Conservation (phyloP, 805 yeast species). For the Lipomyces orientalis region DNA sequence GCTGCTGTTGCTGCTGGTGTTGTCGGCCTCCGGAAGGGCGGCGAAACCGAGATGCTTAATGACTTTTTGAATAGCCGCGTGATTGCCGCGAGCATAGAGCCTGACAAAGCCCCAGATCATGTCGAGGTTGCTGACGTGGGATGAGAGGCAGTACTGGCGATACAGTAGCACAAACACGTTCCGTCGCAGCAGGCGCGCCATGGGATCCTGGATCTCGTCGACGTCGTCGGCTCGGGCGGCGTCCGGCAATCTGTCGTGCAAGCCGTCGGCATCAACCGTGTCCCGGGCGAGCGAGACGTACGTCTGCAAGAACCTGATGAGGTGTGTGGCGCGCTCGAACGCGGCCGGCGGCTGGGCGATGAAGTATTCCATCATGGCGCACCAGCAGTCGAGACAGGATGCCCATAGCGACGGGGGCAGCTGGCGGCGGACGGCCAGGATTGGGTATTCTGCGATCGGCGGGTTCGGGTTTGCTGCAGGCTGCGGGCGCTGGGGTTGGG, state of each 20-base stretch:
- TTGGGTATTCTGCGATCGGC: constrained; percentile 18
- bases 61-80: constrained; percentile 5
- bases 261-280: background rate
- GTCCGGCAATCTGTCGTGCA: no score
- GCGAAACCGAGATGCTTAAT: constrained; percentile 20
- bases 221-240: constrained; percentile 1
- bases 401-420: constrained; percentile 18
- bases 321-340: background rate
- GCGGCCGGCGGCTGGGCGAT: background rate
- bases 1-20: background rate
- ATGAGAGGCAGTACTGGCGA: constrained; percentile 19
- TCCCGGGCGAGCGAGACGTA: constrained; percentile 24
- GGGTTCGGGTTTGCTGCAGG: constrained; percentile 10
- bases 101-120: constrained; percentile 35
- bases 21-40: background rate
- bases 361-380: constrained; percentile 20
- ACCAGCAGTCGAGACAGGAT: constrained; percentile 20
- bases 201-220: constrained; percentile 15
- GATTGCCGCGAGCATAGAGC: constrained; percentile 24
- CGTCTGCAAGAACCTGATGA: constrained; percentile 19
- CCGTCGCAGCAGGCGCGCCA: constrained; percentile 11
- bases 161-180: constrained; percentile 26
- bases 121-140: constrained; percentile 24
- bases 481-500: background rate
- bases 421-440: constrained; percentile 8